A percentile compares a stretch with the other conserved stretches of the same genome.
These are phyloP conservation scores for Eurotiales sp. DNA, from an alignment of 2,329 filamentous ascomycete genomes.

Conservation along the genomic window DNA sequence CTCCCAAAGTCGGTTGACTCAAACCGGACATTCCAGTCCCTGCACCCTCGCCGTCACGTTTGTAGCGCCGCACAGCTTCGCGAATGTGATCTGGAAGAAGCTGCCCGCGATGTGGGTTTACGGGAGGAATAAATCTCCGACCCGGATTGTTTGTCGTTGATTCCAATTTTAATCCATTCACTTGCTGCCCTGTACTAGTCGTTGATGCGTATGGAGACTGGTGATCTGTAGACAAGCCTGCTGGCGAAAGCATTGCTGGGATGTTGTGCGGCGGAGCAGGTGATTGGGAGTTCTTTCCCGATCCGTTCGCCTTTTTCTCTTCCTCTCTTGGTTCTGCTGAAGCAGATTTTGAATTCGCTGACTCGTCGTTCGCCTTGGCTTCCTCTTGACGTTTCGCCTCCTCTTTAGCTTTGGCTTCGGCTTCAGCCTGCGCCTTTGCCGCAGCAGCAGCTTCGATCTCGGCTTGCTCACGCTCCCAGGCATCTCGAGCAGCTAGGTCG, in stretches of 20 bases:
- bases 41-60: constrained; percentile 47
- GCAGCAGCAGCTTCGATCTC: constrained; percentile 32
- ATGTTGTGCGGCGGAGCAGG: constrained; percentile 7
- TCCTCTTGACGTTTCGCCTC: constrained; percentile 16
- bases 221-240: constrained; percentile 9
- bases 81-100: constrained; percentile 48
- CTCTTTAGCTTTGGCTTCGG: constrained; percentile 23
- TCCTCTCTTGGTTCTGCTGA: constrained; percentile 5
- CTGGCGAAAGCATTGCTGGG: constrained; percentile 15
- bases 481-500: constrained; percentile 50
- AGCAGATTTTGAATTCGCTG: neutral
- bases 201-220: constrained; percentile 14
- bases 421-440: constrained; percentile 29
- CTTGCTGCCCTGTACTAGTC: constrained; percentile 25
- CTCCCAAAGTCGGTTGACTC: constrained; percentile 44
- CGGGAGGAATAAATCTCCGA: constrained; percentile 34
- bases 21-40: constrained; percentile 46
- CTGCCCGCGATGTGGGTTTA: constrained; percentile 46
- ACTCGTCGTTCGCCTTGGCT: neutral
- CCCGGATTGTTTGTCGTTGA: constrained; percentile 12
- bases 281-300: constrained; percentile 24
- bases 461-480: constrained; percentile 56
- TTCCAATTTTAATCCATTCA: constrained; percentile 14
- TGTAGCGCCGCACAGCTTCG: constrained; percentile 47
- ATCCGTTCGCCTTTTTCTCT: constrained; percentile 15